A percentile compares a stretch with the other conserved stretches of the same genome.
Conservation (phyloP, 345 rosid species). For the Salix dunnii region DNA sequence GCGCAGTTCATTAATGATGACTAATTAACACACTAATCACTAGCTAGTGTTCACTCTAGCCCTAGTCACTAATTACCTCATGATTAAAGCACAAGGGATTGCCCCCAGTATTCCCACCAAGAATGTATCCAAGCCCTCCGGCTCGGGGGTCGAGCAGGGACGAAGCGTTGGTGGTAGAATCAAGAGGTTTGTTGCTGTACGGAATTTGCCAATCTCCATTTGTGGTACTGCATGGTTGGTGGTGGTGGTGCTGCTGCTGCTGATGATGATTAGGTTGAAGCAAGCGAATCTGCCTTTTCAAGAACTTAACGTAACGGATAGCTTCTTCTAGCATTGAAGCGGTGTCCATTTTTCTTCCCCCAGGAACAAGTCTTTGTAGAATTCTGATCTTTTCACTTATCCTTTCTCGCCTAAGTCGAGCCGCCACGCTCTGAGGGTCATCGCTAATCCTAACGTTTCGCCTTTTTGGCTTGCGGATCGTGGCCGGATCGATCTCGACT, state of each 20-base stretch:
- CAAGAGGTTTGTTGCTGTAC: slow-evolving; percentile 10
- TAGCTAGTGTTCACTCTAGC: background rate
- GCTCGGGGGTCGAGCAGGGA: slow-evolving; percentile 12
- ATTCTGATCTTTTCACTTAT: slow-evolving; percentile 92
- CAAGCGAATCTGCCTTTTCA: slow-evolving; percentile 74
- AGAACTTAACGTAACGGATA: slow-evolving; percentile 84
- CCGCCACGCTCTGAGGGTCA: slow-evolving; percentile 96
- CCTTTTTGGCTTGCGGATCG: slow-evolving; percentile 72
- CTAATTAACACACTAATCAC: background rate
- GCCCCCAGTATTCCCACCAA: background rate
- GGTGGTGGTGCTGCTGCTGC: no score
- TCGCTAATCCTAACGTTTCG: slow-evolving; percentile 84
- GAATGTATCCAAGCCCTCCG: slow-evolving; percentile 12
- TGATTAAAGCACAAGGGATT: slow-evolving; percentile 27
- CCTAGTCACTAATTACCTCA: slow-evolving; percentile 37
- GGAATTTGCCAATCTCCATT: slow-evolving; percentile 22
- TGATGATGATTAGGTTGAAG: slow-evolving; percentile 48
- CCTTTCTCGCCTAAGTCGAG: slow-evolving; percentile 83
- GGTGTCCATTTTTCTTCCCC: slow-evolving; percentile 93
- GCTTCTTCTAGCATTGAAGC: slow-evolving; percentile 98
- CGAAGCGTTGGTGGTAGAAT: slow-evolving; percentile 23
- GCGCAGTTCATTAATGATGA: background rate
- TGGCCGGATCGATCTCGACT: slow-evolving; percentile 81
- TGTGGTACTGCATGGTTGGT: background rate
- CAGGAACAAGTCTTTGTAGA: slow-evolving; percentile 88